Conservation (phyloP, 306 rosid genomes). For the Cercis canadensis region DNA sequence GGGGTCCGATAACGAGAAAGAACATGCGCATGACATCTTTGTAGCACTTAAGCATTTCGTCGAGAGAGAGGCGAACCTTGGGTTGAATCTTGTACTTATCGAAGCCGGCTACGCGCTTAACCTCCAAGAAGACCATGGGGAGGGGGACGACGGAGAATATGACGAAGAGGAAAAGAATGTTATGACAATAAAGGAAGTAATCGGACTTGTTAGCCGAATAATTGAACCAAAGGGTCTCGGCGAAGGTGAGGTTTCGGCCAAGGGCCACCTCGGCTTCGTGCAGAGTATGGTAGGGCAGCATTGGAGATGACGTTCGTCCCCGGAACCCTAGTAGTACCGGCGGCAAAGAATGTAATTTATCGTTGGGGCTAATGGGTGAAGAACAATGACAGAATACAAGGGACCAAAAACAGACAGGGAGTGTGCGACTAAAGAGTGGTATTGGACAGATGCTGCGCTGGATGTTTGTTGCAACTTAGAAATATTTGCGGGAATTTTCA, state of each 20-base stretch:
- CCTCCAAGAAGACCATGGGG: constrained; percentile 63
- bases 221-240: constrained; percentile 79
- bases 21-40: constrained; percentile 72
- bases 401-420: too few species aligned
- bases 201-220: constrained; percentile 79
- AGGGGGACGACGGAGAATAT: constrained; percentile 69
- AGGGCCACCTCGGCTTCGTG: constrained; percentile 61
- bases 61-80: constrained; percentile 51
- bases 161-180: constrained; percentile 66
- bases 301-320: not conserved
- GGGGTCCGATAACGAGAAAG: constrained; percentile 73
- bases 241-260: constrained; percentile 64
- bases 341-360: not conserved
- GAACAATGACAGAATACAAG: too few species aligned
- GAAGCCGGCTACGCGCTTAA: constrained; percentile 49
- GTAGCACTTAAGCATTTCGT: constrained; percentile 68
- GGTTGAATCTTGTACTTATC: constrained; percentile 79
- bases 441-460: too few species aligned
- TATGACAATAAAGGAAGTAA: constrained; percentile 78
- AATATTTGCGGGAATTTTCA: too few species aligned
- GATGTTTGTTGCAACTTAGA: too few species aligned
- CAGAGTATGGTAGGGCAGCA: constrained; percentile 71
- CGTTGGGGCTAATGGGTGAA: too few species aligned
- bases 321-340: constrained; percentile 34
- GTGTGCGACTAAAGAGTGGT: not conserved